A percentile compares a stretch with the other conserved stretches of the same genome.
Conservation (phyloP, 441 rosid genomes). For the Brassica balearica region DNA sequence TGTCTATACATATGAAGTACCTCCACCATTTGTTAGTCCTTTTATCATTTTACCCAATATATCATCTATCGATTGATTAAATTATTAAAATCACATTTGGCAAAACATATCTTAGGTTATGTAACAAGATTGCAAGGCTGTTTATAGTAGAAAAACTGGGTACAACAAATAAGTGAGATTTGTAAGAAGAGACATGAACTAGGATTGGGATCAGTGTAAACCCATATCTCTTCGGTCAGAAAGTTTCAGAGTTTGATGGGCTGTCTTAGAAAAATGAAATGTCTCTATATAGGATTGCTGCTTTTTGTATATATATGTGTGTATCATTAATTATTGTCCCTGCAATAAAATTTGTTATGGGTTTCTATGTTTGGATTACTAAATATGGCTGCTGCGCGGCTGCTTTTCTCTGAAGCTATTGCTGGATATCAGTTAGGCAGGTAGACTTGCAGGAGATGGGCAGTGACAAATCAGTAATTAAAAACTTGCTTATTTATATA, state of each 20-base stretch:
- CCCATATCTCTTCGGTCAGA: conserved; percentile 45
- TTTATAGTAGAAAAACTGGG: conserved; percentile 13
- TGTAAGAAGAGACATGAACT: conserved; percentile 41
- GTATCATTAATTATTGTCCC: conserved; percentile 16
- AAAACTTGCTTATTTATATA: conserved; percentile 21
- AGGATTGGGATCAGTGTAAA: conserved; percentile 48
- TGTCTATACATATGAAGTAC: conserved; percentile 20
- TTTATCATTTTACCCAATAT: not conserved
- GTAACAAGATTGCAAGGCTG: conserved; percentile 18
- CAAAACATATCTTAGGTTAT: conserved; percentile 37
- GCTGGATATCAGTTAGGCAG: conserved; percentile 43
- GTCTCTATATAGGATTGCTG: conserved; percentile 24
- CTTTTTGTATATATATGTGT: conserved; percentile 18
- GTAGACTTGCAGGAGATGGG: conserved; percentile 49
- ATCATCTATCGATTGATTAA: conserved; percentile 10
- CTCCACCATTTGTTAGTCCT: conserved; percentile 1
- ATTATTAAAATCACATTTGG: conserved; percentile 17
- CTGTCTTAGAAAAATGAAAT: conserved; percentile 40
- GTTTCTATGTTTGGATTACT: conserved; percentile 45
- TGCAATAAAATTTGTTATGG: conserved; percentile 40
- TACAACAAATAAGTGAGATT: conserved; percentile 34
- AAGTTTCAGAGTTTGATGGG: conserved; percentile 44
- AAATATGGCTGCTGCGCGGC: conserved; percentile 44
- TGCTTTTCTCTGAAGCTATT: conserved; percentile 46
- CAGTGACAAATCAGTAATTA: conserved; percentile 37